These are phyloP conservation scores for Coleophoma crateriformis DNA, from an alignment of 2,329 filamentous ascomycete genomes.

Conservation along the genomic window DNA sequence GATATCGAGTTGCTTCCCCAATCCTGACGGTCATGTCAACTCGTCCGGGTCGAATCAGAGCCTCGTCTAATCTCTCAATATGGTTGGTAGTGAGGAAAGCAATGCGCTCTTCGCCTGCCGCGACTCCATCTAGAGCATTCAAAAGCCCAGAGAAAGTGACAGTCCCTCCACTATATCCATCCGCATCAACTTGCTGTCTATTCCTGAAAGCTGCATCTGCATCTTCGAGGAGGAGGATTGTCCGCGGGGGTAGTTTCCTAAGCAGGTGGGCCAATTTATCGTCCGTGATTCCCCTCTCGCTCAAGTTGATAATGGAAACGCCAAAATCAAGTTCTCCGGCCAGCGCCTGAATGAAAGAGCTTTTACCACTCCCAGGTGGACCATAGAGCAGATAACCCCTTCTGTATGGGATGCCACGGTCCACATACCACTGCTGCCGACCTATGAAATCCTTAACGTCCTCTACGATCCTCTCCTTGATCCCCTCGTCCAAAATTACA, in stretches of 20 bases:
- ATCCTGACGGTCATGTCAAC: slow-evolving; percentile 92
- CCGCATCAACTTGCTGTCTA: slow-evolving; percentile 51
- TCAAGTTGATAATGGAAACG: slow-evolving; percentile 47
- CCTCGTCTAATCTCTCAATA: slow-evolving; percentile 77
- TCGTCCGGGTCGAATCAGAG: slow-evolving; percentile 82
- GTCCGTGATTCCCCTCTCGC: slow-evolving; percentile 50
- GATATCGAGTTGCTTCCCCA: slow-evolving; percentile 79
- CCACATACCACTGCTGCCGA: slow-evolving; percentile 84
- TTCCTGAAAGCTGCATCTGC: slow-evolving; percentile 43
- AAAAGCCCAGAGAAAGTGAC: slow-evolving; percentile 84
- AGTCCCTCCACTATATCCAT: slow-evolving; percentile 22
- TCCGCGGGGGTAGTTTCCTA: slow-evolving; percentile 42
- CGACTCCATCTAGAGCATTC: slow-evolving; percentile 84
- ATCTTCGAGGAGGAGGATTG: slow-evolving; percentile 51
- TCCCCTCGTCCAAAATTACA: slow-evolving; percentile 77
- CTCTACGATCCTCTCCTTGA: slow-evolving; percentile 47
- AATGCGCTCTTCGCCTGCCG: slow-evolving; percentile 88
- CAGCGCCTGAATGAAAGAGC: slow-evolving; percentile 90
- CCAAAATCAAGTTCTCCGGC: slow-evolving; percentile 60
- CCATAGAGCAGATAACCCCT: slow-evolving; percentile 77
- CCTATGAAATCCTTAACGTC: slow-evolving; percentile 46
- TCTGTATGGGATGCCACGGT: slow-evolving; percentile 69
- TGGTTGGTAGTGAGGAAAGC: slow-evolving; percentile 96
- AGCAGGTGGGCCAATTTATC: slow-evolving; percentile 45
- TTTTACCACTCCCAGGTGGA: slow-evolving; percentile 73